Conservation (phyloP, 441 rosid species). For the Populus hybrid region DNA sequence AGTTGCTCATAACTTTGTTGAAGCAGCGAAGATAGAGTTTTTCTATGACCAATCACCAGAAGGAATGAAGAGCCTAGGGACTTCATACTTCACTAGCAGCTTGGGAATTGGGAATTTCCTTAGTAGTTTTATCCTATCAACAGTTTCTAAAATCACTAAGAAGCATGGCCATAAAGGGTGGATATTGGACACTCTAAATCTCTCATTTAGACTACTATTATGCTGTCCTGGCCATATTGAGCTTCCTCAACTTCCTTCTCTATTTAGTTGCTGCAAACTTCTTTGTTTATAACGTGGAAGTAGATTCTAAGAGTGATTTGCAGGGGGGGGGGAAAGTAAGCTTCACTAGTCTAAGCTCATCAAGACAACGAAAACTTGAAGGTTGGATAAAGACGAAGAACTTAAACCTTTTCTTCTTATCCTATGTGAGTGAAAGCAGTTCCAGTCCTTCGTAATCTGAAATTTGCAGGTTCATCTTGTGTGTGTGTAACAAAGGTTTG, state of each 20-base stretch:
- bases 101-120: slow-evolving; percentile 67
- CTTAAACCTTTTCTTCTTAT: not conserved
- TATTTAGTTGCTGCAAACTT: slow-evolving; percentile 56
- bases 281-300: slow-evolving; percentile 73
- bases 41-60: slow-evolving; percentile 92
- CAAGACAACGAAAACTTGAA: not conserved
- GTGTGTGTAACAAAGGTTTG: not conserved
- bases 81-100: slow-evolving; percentile 49
- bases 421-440: not conserved
- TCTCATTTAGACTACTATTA: slow-evolving; percentile 74
- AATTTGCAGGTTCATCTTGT: not conserved
- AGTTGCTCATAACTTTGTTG: slow-evolving; percentile 64
- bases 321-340: too few species aligned
- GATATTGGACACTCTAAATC: slow-evolving; percentile 69
- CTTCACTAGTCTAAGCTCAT: not conserved
- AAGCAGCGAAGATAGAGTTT: slow-evolving; percentile 72
- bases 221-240: slow-evolving; percentile 53
- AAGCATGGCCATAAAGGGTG: slow-evolving; percentile 50
- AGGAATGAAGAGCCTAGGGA: slow-evolving; percentile 83
- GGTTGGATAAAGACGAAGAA: not conserved
- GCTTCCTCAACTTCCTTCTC: slow-evolving; percentile 48
- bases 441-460: not conserved
- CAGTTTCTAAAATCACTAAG: slow-evolving; percentile 49
- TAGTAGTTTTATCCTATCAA: slow-evolving; percentile 61
- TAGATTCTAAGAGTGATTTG: slow-evolving; percentile 14